Percentiles rank a stretch among this genome's conserved stretches.
Conservation (phyloP, 164 flowering plant species). For the Macadamia tetraphylla region DNA sequence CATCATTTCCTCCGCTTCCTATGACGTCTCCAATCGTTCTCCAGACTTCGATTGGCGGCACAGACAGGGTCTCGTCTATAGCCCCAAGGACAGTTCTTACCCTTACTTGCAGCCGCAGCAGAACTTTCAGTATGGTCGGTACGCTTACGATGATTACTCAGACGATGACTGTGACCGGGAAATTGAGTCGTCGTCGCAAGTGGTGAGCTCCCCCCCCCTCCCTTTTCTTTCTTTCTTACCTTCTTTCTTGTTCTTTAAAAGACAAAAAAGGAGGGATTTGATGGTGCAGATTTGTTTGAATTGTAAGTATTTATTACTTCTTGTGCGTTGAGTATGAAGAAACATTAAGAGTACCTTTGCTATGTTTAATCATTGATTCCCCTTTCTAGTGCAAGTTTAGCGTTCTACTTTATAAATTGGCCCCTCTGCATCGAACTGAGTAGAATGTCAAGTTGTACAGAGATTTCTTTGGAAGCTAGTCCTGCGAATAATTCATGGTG, state of each 20-base stretch:
- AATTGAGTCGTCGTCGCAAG: slow-evolving; percentile 18
- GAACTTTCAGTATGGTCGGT: slow-evolving; percentile 17
- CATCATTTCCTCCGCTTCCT: slow-evolving; percentile 17
- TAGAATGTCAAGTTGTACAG: no score
- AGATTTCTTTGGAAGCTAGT: no score
- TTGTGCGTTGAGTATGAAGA: no score
- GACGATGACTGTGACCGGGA: slow-evolving; percentile 51
- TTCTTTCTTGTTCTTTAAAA: not conserved
- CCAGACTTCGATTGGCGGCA: slow-evolving; percentile 19
- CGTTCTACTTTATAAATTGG: no score
- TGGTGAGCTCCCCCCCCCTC: slow-evolving; percentile 21
- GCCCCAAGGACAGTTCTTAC: slow-evolving; percentile 8
- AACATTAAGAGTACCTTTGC: no score
- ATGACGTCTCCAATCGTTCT: slow-evolving; percentile 8
- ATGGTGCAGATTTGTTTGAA: not conserved
- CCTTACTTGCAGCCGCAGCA: slow-evolving; percentile 6
- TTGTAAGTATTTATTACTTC: not conserved
- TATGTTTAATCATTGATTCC: no score
- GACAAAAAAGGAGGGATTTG: not conserved
- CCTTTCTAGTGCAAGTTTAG: no score
- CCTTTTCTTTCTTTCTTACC: not conserved
- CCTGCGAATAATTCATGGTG: no score
- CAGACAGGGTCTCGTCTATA: slow-evolving; percentile 9
- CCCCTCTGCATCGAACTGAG: no score
- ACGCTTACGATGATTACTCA: slow-evolving; percentile 32